Percentiles rank a stretch among this genome's conserved stretches.
Conservation (phyloP, 805 yeast genomes). For the Candida bentonensis region DNA sequence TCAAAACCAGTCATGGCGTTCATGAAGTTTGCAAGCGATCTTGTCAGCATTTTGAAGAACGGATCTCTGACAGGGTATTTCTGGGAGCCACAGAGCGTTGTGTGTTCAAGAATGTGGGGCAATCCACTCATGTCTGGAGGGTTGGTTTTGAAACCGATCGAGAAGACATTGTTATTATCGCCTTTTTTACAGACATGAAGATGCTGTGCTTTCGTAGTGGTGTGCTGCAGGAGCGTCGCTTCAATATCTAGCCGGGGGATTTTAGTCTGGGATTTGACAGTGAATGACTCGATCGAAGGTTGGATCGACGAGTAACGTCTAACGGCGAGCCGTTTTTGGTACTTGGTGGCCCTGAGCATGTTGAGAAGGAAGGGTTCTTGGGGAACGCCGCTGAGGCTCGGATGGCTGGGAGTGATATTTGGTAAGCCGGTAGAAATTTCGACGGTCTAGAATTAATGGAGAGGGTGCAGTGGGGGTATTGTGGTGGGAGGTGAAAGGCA, state of each 20-base stretch:
- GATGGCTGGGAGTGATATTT: too few species aligned
- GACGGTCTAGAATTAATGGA: too few species aligned
- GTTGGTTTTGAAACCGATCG: slow-evolving; percentile 81
- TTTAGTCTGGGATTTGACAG: slow-evolving; percentile 44
- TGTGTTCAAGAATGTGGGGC: slow-evolving; percentile 92
- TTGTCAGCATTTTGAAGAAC: slow-evolving; percentile 89
- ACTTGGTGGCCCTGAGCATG: too few species aligned
- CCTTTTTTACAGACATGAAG: slow-evolving; percentile 64
- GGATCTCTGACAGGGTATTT: slow-evolving; percentile 94
- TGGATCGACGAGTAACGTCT: neutral
- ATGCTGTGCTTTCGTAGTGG: slow-evolving; percentile 61
- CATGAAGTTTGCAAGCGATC: slow-evolving; percentile 94
- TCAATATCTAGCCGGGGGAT: slow-evolving; percentile 73
- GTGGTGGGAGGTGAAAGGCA: too few species aligned
- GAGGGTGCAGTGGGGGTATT: too few species aligned
- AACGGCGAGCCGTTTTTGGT: too few species aligned
- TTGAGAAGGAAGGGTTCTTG: too few species aligned
- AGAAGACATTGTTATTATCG: slow-evolving; percentile 77
- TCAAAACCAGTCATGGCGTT: slow-evolving; percentile 98
- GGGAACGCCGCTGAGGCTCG: too few species aligned
- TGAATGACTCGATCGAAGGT: slow-evolving; percentile 35
- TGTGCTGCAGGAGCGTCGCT: slow-evolving; percentile 62
- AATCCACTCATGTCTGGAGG: slow-evolving; percentile 94
- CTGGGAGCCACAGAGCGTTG: slow-evolving; percentile 86
- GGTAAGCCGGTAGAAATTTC: too few species aligned